Evolutionary conservation across 2,329 filamentous ascomycete genomes (phyloP).

Genomic region (Phyllosticta ampelicida): DNA sequence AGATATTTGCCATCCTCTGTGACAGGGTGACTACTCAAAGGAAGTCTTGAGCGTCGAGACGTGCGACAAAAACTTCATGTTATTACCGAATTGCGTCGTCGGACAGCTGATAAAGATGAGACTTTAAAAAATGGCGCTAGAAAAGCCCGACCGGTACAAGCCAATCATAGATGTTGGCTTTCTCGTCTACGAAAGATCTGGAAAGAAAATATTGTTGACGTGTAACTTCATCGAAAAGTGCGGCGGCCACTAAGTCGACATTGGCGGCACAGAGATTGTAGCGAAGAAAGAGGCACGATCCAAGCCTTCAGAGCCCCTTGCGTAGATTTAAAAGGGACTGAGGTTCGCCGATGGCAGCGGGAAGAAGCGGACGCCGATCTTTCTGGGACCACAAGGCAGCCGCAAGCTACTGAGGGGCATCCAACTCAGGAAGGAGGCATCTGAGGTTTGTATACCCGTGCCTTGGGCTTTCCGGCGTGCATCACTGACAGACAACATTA

Average conservation of each 20-base stretch:
- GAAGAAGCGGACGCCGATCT: constrained; percentile 30
- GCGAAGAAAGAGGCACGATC: constrained; percentile 23
- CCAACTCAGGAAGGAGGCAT: too few species aligned
- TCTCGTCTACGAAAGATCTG: constrained; percentile 26
- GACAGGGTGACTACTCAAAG: constrained; percentile 18
- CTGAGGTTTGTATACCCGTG: too few species aligned
- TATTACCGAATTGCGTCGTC: background rate
- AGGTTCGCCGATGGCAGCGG: constrained; percentile 32
- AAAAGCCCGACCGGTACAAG: constrained; percentile 29
- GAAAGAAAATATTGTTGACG: constrained; percentile 17
- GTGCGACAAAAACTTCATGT: constrained; percentile 15
- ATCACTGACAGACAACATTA: too few species aligned
- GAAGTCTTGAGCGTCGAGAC: constrained; percentile 19
- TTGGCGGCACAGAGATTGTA: constrained; percentile 33
- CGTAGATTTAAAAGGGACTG: constrained; percentile 30
- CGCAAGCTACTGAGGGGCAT: too few species aligned
- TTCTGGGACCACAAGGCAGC: too few species aligned
- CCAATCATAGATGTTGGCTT: constrained; percentile 35
- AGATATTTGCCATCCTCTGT: constrained; percentile 15
- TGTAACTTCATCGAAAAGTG: constrained; percentile 23
- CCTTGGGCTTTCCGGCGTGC: too few species aligned
- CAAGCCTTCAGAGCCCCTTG: constrained; percentile 25
- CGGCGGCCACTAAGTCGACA: constrained; percentile 40
- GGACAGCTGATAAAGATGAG: constrained; percentile 17
- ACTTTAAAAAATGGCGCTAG: constrained; percentile 19